Base-by-base conservation (phyloP, 2,329 filamentous ascomycete species). In the Capronia coronata region DNA sequence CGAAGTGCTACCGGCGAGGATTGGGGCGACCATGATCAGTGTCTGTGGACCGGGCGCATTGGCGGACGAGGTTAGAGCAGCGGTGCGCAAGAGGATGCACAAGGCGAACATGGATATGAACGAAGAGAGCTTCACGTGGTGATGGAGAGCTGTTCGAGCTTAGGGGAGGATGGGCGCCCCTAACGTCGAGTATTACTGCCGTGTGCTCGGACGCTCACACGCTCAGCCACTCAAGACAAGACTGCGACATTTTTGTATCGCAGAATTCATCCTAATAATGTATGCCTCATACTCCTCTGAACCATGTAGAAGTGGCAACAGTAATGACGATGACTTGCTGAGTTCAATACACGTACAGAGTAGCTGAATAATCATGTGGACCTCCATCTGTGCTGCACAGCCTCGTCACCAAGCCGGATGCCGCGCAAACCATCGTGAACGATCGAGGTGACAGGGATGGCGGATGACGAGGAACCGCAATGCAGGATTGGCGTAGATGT, bases 61-160 rank as follows among this genome's bases (percentile, higher is more conserved):
- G 65, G 75, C 78, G 0, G 80, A 84, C 67, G 75, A 76, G 44
- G 80, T 83, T 1, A 61, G 80, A 22, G 69, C 68, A 14, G 78
- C 78, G 2, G 73, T 76, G 13, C 65, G 80, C 38, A 67, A 66
- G 22, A 70, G 73, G 53, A 68, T 74, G 42, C 71, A 78, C 22
- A 68, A 70, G 19, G 75, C 75, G 5, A 69, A 69, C 43, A 65
- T 83, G 7, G 79, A 83, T 65, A 82, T 83, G 64, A 71, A 79
- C 16, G 80, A 84, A 63, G 80, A 84, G 67, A 77, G 77, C 32
- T 84, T 83, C 65, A 82, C 79, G 1, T 83, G 80, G 69, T 83
- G 63, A 58, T 10, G 29, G 29, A 32, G n/a, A n/a, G n/a, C n/a
- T n/a, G n/a, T n/a, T n/a, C n/a, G n/a, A n/a, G n/a, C n/a, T n/a